Evolutionary conservation across 805 yeast genomes (phyloP).

Genomic region (Nakazawaea wickerhamii): DNA sequence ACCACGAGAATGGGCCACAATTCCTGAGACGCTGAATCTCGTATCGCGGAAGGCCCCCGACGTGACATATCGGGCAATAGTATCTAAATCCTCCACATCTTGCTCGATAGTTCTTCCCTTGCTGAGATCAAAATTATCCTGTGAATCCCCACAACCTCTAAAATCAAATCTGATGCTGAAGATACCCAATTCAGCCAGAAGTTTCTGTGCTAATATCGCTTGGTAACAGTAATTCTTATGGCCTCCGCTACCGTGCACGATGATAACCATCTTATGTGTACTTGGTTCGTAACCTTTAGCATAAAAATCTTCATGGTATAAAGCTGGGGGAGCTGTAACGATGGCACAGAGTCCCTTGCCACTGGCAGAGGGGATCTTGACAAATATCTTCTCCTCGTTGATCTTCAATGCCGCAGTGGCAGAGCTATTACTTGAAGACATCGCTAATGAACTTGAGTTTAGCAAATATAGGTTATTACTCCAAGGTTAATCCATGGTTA

Average conservation of each 20-base stretch:
- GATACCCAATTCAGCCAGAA: conserved; percentile 57
- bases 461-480: no score
- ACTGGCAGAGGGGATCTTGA: conserved; percentile 3
- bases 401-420: background rate
- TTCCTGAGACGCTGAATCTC: conserved; percentile 43
- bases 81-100: conserved; percentile 65
- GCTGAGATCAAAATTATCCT: conserved; percentile 32
- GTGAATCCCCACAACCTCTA: conserved; percentile 79
- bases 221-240: conserved; percentile 80
- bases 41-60: conserved; percentile 26
- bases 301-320: conserved; percentile 8
- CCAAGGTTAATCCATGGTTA: no score
- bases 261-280: conserved; percentile 48
- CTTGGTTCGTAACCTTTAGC: conserved; percentile 24
- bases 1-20: conserved; percentile 82
- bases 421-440: background rate
- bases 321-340: conserved; percentile 12
- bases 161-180: conserved; percentile 77
- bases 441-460: background rate
- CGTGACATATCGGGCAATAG: conserved; percentile 32
- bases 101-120: conserved; percentile 54
- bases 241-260: conserved; percentile 84
- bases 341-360: conserved; percentile 11
- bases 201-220: conserved; percentile 48
- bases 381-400: conserved; percentile 4